Conservation (phyloP, 2,329 filamentous ascomycete genomes). For the Ceratocystis destructans region DNA sequence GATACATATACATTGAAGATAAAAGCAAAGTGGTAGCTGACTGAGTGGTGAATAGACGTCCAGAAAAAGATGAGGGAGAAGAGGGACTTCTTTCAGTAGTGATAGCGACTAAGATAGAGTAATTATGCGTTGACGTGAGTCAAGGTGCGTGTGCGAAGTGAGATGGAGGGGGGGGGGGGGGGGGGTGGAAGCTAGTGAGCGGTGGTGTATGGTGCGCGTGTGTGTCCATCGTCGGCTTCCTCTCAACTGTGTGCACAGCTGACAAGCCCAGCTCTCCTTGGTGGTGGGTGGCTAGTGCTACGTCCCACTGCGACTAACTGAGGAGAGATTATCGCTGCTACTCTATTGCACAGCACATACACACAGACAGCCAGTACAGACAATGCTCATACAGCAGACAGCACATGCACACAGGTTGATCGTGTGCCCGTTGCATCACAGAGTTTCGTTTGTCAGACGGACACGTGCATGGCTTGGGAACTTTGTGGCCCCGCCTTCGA, state of each 20-base stretch:
- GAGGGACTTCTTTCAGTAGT: too few relatives aligned
- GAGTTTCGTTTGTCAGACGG: slow-evolving; percentile 6
- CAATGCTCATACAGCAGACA: background rate
- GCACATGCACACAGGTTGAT: background rate
- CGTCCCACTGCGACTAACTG: background rate
- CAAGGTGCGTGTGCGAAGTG: too few relatives aligned
- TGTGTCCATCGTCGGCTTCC: too few relatives aligned
- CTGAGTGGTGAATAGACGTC: too few relatives aligned
- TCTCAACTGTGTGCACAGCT: background rate
- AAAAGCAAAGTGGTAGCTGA: too few relatives aligned
- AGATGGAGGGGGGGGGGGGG: too few relatives aligned
- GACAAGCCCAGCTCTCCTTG: background rate
- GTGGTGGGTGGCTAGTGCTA: background rate
- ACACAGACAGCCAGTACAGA: background rate
- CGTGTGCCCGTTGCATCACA: slow-evolving; percentile 2
- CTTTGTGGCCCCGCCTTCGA: background rate
- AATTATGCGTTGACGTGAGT: too few relatives aligned
- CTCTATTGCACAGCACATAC: background rate
- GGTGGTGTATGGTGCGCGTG: too few relatives aligned
- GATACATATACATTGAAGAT: too few relatives aligned
- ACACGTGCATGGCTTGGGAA: slow-evolving; percentile 5
- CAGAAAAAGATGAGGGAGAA: too few relatives aligned
- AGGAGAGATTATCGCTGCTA: background rate
- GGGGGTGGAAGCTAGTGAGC: too few relatives aligned
- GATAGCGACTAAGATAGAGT: too few relatives aligned